Evolutionary conservation across 2,329 filamentous ascomycete genomes (phyloP).

Genomic region (Pseudogymnoascus sp.): DNA sequence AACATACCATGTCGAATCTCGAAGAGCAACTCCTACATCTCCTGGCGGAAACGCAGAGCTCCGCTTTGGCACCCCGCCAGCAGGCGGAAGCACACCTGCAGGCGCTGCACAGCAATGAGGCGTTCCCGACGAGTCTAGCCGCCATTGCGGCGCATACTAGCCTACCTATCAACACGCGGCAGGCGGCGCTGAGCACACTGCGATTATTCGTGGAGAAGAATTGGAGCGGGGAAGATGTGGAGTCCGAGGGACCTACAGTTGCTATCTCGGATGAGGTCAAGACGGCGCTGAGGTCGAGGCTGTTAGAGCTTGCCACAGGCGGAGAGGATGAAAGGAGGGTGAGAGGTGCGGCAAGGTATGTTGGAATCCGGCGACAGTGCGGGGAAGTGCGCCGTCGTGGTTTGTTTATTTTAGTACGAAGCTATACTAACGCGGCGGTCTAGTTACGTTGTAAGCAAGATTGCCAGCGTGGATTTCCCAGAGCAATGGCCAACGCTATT

Average conservation of each 20-base stretch:
- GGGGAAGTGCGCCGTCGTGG: neutral
- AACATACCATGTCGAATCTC: conserved; percentile 6
- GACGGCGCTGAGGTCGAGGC: conserved; percentile 59
- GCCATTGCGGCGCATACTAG: conserved; percentile 72
- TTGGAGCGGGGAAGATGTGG: conserved; percentile 72
- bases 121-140: conserved; percentile 71
- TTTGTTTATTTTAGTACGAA: conserved; percentile 10
- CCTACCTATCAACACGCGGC: conserved; percentile 67
- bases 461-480: conserved; percentile 86
- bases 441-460: conserved; percentile 78
- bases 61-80: conserved; percentile 68
- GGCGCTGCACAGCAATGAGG: conserved; percentile 46
- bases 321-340: conserved; percentile 74
- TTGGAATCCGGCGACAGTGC: conserved; percentile 2
- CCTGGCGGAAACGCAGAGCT: conserved; percentile 76
- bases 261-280: conserved; percentile 68
- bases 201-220: conserved; percentile 76
- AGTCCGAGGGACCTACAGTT: conserved; percentile 45
- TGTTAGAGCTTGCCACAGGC: conserved; percentile 69
- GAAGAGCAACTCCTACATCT: conserved; percentile 87
- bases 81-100: conserved; percentile 59
- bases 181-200: conserved; percentile 71
- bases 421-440: conserved; percentile 10
- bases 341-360: conserved; percentile 78
- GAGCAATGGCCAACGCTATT: conserved; percentile 91